phyloP scores from a whole-genome alignment of 1,284 basidiomycete genomes.

The Filobasidium uniguttulatum region DNA sequence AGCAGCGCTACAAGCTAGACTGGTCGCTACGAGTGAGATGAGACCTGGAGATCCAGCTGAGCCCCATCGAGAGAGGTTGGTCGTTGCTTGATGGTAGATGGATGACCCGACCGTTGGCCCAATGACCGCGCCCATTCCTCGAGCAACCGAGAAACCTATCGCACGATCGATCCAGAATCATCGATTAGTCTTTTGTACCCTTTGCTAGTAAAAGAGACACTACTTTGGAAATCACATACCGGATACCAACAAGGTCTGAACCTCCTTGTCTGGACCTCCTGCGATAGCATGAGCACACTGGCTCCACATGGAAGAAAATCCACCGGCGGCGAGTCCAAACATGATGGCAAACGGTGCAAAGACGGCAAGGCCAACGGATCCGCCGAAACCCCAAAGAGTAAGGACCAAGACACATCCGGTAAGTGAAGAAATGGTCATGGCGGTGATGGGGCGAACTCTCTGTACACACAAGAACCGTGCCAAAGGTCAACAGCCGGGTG shows the following conservation, averaged over 20 bases:
- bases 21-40: constrained; percentile 17
- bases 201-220: neutral
- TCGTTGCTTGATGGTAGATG: constrained; percentile 13
- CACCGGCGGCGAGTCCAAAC: constrained; percentile 17
- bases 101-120: constrained; percentile 17
- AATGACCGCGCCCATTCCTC: constrained; percentile 17
- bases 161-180: neutral
- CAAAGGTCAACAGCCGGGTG: no score
- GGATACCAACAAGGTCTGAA: constrained; percentile 17
- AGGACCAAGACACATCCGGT: constrained; percentile 15
- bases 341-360: constrained; percentile 17
- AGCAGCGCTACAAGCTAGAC: constrained; percentile 16
- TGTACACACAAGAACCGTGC: constrained; percentile 1
- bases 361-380: constrained; percentile 13
- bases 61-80: constrained; percentile 12
- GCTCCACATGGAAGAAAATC: constrained; percentile 20
- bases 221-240: no score
- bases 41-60: constrained; percentile 19
- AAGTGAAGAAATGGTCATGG: constrained; percentile 17
- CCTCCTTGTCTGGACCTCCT: constrained; percentile 17
- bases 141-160: constrained; percentile 18
- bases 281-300: constrained; percentile 17
- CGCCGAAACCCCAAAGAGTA: constrained; percentile 18
- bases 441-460: constrained; percentile 15
- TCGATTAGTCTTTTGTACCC: neutral